A percentile compares a stretch with the other conserved stretches of the same genome.
Conservation (phyloP, 2,329 filamentous ascomycete genomes). For the Ascochyta fabae region DNA sequence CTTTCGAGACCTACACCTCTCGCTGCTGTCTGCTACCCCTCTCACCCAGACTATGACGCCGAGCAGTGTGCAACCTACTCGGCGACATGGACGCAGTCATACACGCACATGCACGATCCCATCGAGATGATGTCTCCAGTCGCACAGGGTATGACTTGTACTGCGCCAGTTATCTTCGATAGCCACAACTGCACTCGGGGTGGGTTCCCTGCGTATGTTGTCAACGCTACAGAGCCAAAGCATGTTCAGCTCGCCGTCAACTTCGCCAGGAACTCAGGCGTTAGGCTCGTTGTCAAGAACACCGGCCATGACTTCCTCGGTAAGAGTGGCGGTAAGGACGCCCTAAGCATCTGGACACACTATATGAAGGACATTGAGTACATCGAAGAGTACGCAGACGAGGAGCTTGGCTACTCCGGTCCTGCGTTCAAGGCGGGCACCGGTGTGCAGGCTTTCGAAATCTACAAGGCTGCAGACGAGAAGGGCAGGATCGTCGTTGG, state of each 20-base stretch:
- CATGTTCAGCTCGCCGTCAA: conserved; percentile 47
- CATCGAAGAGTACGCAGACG: conserved; percentile 41
- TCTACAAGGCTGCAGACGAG: conserved; percentile 59
- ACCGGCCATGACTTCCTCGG: conserved; percentile 48
- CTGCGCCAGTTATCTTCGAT: conserved; percentile 44
- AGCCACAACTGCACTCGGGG: conserved; percentile 46
- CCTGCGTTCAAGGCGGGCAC: conserved; percentile 63
- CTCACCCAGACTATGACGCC: conserved; percentile 35
- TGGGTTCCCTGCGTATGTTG: conserved; percentile 45
- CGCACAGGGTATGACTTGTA: conserved; percentile 47
- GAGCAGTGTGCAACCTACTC: conserved; percentile 40
- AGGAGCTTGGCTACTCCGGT: conserved; percentile 50
- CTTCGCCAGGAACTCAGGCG: conserved; percentile 43
- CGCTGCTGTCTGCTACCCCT: conserved; percentile 44
- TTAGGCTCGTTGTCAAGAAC: conserved; percentile 45
- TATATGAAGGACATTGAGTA: conserved; percentile 46
- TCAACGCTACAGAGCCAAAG: conserved; percentile 46
- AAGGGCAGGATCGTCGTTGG: conserved; percentile 59
- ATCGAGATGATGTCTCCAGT: conserved; percentile 49
- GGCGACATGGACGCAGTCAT: conserved; percentile 41
- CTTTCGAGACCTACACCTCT: conserved; percentile 36
- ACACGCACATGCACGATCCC: conserved; percentile 43
- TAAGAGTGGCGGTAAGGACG: conserved; percentile 44
- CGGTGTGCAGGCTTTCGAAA: conserved; percentile 61
- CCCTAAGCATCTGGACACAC: conserved; percentile 48